Evolutionary conservation across 495 filamentous ascomycete species (phyloP), one percentile per base, ranked within the genome.

Genomic region (Zalerion maritima): DNA sequence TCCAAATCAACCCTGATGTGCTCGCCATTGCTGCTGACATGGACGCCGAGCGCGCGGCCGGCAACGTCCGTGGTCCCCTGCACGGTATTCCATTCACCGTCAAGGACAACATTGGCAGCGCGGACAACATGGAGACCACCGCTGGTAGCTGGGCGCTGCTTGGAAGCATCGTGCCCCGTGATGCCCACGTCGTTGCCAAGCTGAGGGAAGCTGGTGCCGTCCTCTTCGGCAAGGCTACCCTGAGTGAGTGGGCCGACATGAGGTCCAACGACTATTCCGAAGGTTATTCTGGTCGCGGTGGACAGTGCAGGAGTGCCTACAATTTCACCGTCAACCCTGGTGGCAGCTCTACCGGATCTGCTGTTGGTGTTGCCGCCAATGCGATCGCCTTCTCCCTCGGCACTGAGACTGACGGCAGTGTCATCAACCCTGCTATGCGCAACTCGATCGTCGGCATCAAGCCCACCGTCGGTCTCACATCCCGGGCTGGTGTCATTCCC

Each of bases 171-270:
- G 69, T 78, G 0, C 78, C 77, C 1, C 60, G 72, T 18, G 75
- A 82, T 51, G 66, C 77, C 6, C 43, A 56, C 28, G 73, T 82
- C 2, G 68, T 82, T 3, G 34, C 57, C 17, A 49, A 54, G 18
- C 59, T 84, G 18, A 69, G 78, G 11, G 48, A 67, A 36, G 70
- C 70, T 9, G 78, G 78, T 16, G 78, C 75, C 9, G 45, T 82
- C 12, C 56, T 84, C 5, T 46, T 84, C 19, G 78, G 78, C 16
- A 72, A 82, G 43, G 71, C 75, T 1, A 73, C 68, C 10, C 44
- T 84, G 38, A 73, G 66, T 39, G 78, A 83, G 44, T 83, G 77
- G 76, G 77, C 77, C 3, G 70, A 75, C 39, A 44, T 79, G 71
- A 62, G 77, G n/a, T 68, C 59, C 15, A 76, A 69, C 45, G 62